phyloP scores from a whole-genome alignment of 768 basidiomycete genomes.

The Lactarius hatsudake region DNA sequence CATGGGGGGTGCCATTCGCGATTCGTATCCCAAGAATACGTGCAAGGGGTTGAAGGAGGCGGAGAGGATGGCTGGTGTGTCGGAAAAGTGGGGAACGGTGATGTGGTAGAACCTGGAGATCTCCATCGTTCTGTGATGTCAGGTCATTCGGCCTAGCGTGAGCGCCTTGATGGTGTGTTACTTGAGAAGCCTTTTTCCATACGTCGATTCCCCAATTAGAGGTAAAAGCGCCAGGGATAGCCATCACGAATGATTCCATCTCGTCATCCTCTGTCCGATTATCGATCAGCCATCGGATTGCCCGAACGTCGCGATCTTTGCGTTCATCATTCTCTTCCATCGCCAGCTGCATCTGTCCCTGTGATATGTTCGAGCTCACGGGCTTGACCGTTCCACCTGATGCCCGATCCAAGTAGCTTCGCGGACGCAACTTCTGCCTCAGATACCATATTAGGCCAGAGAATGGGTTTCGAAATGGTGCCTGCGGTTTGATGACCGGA shows the following conservation, averaged over 20 bases:
- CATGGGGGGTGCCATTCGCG: not conserved
- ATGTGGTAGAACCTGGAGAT: not conserved
- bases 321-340: conserved; percentile 1
- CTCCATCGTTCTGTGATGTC: not conserved
- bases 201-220: not conserved
- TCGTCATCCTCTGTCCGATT: not conserved
- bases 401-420: not conserved
- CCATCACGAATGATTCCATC: conserved; percentile 4
- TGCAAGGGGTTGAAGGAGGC: not conserved
- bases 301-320: not conserved
- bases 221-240: not conserved
- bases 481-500: conserved; percentile 5
- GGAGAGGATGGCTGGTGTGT: not conserved
- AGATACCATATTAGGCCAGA: conserved; percentile 15
- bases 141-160: not conserved
- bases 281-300: conserved; percentile 1
- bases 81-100: not conserved
- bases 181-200: not conserved
- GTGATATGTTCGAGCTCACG: not conserved
- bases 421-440: not conserved
- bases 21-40: not conserved
- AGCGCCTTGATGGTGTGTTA: not conserved
- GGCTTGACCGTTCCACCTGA: not conserved
- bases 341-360: conserved; percentile 1
- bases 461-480: conserved; percentile 11